These are phyloP conservation scores for Pichia norvegensis DNA, from an alignment of 1,139 yeast genomes.

Conservation along the genomic window DNA sequence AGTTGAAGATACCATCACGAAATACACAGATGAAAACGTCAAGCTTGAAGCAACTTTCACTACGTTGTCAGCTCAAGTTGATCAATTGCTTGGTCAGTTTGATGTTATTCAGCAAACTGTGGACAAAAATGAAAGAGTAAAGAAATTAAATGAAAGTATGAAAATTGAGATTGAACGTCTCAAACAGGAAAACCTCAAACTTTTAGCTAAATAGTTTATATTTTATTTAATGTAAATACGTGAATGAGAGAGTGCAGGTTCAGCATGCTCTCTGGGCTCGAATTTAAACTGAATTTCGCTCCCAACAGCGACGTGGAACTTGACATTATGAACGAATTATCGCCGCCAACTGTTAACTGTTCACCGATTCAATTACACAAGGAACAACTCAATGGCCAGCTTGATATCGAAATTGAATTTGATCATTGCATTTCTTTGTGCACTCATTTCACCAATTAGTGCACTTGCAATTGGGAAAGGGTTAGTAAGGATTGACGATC, in stretches of 20 bases:
- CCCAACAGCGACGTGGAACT: too few relatives aligned
- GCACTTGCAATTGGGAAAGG: constrained; percentile 16
- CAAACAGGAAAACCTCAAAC: constrained; percentile 15
- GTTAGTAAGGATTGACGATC: constrained; percentile 14
- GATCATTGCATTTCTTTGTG: neutral
- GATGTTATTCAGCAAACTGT: constrained; percentile 27
- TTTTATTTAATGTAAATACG: too few relatives aligned
- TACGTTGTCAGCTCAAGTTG: constrained; percentile 16
- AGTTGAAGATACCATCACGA: constrained; percentile 19
- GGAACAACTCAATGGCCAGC: neutral
- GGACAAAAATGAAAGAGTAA: constrained; percentile 25
- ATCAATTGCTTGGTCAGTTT: constrained; percentile 21
- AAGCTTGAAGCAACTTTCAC: constrained; percentile 15
- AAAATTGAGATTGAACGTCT: constrained; percentile 22
- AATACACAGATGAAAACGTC: constrained; percentile 17
- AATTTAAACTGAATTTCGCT: too few relatives aligned
- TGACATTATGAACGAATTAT: too few relatives aligned
- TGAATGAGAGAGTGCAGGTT: too few relatives aligned
- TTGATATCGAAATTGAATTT: neutral
- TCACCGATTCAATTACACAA: neutral
- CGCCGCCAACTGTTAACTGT: neutral
- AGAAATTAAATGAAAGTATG: constrained; percentile 21
- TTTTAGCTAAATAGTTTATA: constrained; percentile 3
- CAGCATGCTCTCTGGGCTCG: too few relatives aligned
- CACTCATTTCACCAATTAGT: neutral